phyloP scores from a whole-genome alignment of 176 grass and related monocot genomes.

The Alloteropsis semialata region DNA sequence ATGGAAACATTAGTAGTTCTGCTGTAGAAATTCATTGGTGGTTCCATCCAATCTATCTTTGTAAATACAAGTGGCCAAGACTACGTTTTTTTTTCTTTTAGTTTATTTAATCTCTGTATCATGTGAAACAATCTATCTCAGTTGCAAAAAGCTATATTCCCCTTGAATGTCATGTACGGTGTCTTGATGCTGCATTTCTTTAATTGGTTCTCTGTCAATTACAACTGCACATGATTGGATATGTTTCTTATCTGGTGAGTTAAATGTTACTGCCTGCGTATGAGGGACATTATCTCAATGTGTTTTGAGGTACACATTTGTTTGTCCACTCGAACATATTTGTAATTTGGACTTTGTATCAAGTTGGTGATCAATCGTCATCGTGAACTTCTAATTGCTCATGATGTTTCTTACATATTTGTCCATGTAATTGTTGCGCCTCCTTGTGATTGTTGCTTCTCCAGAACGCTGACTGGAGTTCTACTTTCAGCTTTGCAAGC shows the following conservation, averaged over 20 bases:
- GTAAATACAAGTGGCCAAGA: conserved; percentile 24
- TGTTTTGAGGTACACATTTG: neutral
- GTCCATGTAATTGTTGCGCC: neutral
- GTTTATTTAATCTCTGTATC: conserved; percentile 16
- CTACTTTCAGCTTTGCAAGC: neutral
- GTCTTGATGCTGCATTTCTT: neutral
- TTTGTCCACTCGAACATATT: too few species aligned
- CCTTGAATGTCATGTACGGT: neutral
- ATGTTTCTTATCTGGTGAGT: neutral
- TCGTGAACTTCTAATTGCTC: neutral
- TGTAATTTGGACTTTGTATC: neutral
- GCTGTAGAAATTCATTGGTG: conserved; percentile 29
- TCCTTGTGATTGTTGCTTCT: neutral
- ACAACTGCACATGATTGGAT: neutral
- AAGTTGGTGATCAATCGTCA: neutral
- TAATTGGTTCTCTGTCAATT: neutral
- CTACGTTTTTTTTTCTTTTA: neutral
- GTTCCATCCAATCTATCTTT: conserved; percentile 21
- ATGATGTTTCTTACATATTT: neutral
- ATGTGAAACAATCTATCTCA: conserved; percentile 16
- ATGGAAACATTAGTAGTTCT: neutral
- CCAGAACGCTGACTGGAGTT: neutral
- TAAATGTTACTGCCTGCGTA: neutral
- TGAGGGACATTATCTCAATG: too few species aligned
- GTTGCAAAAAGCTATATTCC: neutral